Percentiles rank a stretch among this genome's conserved stretches.
Evolutionary conservation across 345 rosid genomes (phyloP).

Genomic region (Cochlearia excelsa): DNA sequence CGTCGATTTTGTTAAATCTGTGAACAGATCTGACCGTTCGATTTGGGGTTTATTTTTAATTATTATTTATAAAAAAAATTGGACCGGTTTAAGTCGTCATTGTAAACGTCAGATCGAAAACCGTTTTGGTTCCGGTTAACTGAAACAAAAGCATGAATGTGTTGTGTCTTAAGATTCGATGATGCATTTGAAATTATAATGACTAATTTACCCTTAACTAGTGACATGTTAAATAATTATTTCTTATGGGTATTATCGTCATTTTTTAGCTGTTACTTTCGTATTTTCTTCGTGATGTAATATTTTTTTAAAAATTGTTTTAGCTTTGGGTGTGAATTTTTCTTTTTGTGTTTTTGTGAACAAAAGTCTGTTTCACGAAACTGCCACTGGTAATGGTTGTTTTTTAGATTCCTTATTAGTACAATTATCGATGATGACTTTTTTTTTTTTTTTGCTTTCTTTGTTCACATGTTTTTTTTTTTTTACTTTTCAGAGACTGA

Average conservation of each 20-base stretch:
- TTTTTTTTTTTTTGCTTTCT: constrained; percentile 3
- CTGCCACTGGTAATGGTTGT: constrained; percentile 16
- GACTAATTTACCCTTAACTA: constrained; percentile 11
- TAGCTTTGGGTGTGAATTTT: background rate
- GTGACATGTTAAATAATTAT: background rate
- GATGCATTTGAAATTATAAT: constrained; percentile 11
- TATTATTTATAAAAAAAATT: background rate
- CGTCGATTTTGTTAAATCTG: background rate
- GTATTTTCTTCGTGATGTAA: background rate
- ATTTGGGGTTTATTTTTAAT: constrained; percentile 28
- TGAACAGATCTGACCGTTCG: constrained; percentile 30
- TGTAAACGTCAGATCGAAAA: constrained; percentile 24
- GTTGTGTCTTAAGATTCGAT: constrained; percentile 35
- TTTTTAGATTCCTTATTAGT: constrained; percentile 27
- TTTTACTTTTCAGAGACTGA: constrained; percentile 29
- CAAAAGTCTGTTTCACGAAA: constrained; percentile 36
- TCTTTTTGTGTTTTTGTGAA: constrained; percentile 29
- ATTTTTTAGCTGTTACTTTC: background rate
- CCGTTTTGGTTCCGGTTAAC: constrained; percentile 28
- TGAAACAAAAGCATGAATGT: constrained; percentile 28
- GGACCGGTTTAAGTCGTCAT: constrained; percentile 17
- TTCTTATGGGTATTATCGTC: constrained; percentile 16
- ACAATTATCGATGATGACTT: constrained; percentile 36
- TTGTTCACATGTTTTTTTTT: constrained; percentile 18
- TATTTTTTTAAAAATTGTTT: background rate